These are phyloP conservation scores for Saposhnikovia divaricata DNA, from an alignment of 129 eudicot species.

Conservation along the genomic window DNA sequence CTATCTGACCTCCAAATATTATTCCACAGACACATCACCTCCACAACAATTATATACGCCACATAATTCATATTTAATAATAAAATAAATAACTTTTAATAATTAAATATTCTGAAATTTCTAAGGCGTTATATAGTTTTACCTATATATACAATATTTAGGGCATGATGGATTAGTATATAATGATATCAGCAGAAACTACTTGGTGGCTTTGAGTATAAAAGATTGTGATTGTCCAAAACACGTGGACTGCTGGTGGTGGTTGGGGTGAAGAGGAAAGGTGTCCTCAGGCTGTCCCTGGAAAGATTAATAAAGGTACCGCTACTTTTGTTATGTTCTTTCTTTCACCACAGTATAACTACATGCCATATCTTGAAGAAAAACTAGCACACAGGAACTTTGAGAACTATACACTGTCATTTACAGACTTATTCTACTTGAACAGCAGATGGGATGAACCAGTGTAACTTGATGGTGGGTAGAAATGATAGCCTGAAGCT, in stretches of 20 bases:
- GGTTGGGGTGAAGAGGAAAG: slow-evolving; percentile 30
- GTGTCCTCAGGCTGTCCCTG: slow-evolving; percentile 13
- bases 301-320: slow-evolving; percentile 11
- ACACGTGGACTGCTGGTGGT: slow-evolving; percentile 21
- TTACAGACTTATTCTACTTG: slow-evolving; percentile 7
- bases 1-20: too few species aligned
- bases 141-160: too few species aligned
- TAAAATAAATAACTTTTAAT: too few species aligned
- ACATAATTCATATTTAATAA: too few species aligned
- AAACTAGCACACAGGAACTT: not conserved
- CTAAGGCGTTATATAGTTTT: too few species aligned
- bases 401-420: not conserved
- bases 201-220: too few species aligned
- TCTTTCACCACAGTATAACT: not conserved
- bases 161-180: too few species aligned
- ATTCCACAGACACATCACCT: too few species aligned
- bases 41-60: too few species aligned
- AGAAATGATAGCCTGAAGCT: slow-evolving; percentile 9
- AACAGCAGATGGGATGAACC: slow-evolving; percentile 17
- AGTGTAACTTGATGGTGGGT: slow-evolving; percentile 15
- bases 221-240: slow-evolving; percentile 28
- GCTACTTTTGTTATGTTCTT: not conserved
- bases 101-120: too few species aligned
- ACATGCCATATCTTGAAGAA: not conserved
- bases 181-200: too few species aligned